phyloP scores from a whole-genome alignment of 441 rosid species.

The Mallotus repandus region DNA sequence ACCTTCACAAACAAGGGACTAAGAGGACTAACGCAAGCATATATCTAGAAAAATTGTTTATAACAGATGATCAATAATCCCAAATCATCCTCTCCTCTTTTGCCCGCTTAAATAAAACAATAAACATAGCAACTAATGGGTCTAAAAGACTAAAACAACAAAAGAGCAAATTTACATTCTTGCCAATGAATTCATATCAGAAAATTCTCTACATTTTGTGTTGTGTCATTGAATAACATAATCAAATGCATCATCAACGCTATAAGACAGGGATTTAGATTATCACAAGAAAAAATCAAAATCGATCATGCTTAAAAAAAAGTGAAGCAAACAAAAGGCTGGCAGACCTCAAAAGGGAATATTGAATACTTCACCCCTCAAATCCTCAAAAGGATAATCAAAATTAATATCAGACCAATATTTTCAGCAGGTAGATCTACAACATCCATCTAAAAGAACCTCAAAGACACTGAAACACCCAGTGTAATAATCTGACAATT shows the following conservation, averaged over 20 bases:
- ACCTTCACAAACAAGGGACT: background rate
- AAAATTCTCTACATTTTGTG: background rate
- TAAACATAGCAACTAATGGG: background rate
- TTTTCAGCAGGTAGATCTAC: background rate
- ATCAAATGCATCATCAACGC: conserved; percentile 18
- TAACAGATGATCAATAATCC: background rate
- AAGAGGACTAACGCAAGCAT: background rate
- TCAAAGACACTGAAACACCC: background rate
- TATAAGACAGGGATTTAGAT: conserved; percentile 1
- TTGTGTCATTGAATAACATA: background rate
- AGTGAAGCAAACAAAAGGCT: background rate
- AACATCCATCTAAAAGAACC: conserved; percentile 21
- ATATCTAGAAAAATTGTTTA: background rate
- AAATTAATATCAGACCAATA: conserved; percentile 22
- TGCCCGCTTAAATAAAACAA: background rate
- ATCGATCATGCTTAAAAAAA: conserved; percentile 7
- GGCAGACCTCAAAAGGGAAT: conserved; percentile 15
- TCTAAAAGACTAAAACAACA: background rate
- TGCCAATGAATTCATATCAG: background rate
- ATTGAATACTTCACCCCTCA: conserved; percentile 15
- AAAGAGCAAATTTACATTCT: background rate
- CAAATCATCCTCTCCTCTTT: background rate
- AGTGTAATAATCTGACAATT: conserved; percentile 8
- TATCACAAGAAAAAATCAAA: conserved; percentile 14
- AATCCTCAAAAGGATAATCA: conserved; percentile 21